phyloP scores from a whole-genome alignment of 2,329 filamentous ascomycete genomes.

The Hypoxylon sp. region DNA sequence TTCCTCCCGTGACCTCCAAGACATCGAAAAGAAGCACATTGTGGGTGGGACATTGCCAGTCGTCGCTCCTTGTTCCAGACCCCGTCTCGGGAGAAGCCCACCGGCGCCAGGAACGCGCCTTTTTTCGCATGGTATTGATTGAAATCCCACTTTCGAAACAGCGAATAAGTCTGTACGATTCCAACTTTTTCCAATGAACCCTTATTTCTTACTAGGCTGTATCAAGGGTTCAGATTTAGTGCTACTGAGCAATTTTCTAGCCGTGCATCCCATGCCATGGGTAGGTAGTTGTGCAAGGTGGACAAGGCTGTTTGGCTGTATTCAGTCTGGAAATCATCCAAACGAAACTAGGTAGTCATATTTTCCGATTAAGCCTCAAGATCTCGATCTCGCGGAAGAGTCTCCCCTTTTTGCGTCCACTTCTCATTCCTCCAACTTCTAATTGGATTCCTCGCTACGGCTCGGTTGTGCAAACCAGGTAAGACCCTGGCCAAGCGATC shows the following conservation, averaged over 20 bases:
- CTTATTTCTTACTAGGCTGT: constrained; percentile 10
- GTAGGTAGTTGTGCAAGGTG: neutral
- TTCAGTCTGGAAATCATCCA: constrained; percentile 3
- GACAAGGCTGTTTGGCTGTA: constrained; percentile 4
- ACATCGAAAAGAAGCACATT: constrained; percentile 8
- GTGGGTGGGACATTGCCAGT: constrained; percentile 22
- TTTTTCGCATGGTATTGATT: constrained; percentile 9
- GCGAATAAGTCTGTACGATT: constrained; percentile 14
- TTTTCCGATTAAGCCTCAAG: constrained; percentile 47
- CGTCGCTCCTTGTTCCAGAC: constrained; percentile 18
- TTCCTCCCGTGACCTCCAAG: constrained; percentile 1
- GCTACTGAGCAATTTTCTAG: constrained; percentile 7
- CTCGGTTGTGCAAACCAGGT: constrained; percentile 17
- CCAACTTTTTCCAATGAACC: constrained; percentile 20
- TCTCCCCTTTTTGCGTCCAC: constrained; percentile 18
- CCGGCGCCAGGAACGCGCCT: constrained; percentile 36
- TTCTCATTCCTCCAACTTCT: constrained; percentile 17
- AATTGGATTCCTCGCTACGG: constrained; percentile 19
- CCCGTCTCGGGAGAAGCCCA: constrained; percentile 25
- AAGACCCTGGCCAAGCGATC: constrained; percentile 22
- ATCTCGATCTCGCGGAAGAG: constrained; percentile 44
- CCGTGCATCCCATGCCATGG: neutral
- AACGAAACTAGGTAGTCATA: constrained; percentile 16
- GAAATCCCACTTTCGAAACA: constrained; percentile 10
- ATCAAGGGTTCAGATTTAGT: constrained; percentile 10